phyloP scores from a whole-genome alignment of 768 basidiomycete species.

The Clavaria fumosa region DNA sequence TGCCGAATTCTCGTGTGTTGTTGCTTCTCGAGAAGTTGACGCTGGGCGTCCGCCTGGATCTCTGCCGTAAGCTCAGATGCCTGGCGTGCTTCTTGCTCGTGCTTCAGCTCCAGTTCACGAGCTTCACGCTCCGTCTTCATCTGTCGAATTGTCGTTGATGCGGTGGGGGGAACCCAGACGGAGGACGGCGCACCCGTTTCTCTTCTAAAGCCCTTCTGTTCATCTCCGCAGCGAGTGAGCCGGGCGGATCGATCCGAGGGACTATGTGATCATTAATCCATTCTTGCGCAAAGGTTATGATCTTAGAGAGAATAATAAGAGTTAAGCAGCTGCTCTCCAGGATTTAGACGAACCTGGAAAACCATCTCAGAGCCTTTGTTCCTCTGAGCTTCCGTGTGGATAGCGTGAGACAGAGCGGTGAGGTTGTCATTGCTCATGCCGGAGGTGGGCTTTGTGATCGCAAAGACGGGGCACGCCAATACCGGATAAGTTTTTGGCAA shows the following conservation, averaged over 20 bases:
- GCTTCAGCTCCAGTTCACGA: conserved; percentile 36
- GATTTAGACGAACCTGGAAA: conserved; percentile 32
- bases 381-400: conserved; percentile 52
- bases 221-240: conserved; percentile 72
- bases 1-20: conserved; percentile 38
- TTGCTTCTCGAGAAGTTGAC: conserved; percentile 39
- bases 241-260: conserved; percentile 41
- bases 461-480: conserved; percentile 51
- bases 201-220: conserved; percentile 54
- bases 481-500: conserved; percentile 75
- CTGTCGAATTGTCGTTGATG: too few relatives aligned
- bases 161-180: too few relatives aligned
- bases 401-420: conserved; percentile 36
- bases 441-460: conserved; percentile 46
- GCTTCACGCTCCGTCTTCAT: conserved; percentile 11
- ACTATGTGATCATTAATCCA: conserved; percentile 48
- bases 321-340: conserved; percentile 3
- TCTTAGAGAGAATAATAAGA: conserved; percentile 21
- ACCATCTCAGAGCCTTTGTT: conserved; percentile 61
- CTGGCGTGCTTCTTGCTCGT: conserved; percentile 34
- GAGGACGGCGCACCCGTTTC: conserved; percentile 41
- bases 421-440: conserved; percentile 47
- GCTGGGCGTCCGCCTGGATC: conserved; percentile 48
- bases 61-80: conserved; percentile 49
- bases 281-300: conserved; percentile 52